These are phyloP conservation scores for Wickerhamiella azymoides DNA, from an alignment of 805 yeast species.

Conservation along the genomic window DNA sequence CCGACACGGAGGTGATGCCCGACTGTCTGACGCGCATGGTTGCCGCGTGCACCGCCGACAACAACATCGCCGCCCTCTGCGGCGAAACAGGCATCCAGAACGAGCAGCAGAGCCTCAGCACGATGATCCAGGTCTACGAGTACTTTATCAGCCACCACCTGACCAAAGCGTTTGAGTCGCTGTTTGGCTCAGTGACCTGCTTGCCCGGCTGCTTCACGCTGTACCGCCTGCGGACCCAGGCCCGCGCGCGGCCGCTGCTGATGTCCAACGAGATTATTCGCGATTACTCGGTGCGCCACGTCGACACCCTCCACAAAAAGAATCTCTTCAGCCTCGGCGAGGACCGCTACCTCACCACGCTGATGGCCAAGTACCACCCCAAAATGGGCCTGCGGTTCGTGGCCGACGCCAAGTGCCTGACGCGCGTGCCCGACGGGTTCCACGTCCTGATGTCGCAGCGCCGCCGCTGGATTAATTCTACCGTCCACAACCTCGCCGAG, in stretches of 20 bases:
- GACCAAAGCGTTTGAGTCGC: slow-evolving; percentile 48
- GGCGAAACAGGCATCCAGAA: slow-evolving; percentile 50
- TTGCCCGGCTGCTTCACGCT: slow-evolving; percentile 54
- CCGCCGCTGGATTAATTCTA: slow-evolving; percentile 56
- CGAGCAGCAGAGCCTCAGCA: slow-evolving; percentile 40
- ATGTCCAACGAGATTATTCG: slow-evolving; percentile 48
- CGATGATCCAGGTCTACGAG: slow-evolving; percentile 50
- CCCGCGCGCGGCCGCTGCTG: slow-evolving; percentile 41
- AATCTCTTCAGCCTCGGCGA: slow-evolving; percentile 49
- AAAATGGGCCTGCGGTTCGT: slow-evolving; percentile 40
- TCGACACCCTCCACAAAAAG: slow-evolving; percentile 46
- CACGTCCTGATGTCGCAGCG: slow-evolving; percentile 46
- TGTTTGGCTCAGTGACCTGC: slow-evolving; percentile 51
- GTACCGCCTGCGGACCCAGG: slow-evolving; percentile 35
- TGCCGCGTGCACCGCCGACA: slow-evolving; percentile 46
- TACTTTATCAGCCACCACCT: slow-evolving; percentile 51
- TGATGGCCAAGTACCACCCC: slow-evolving; percentile 45
- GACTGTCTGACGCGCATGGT: slow-evolving; percentile 43
- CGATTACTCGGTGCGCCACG: slow-evolving; percentile 41
- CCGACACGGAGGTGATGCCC: slow-evolving; percentile 43
- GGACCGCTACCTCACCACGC: slow-evolving; percentile 43
- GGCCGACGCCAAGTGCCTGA: slow-evolving; percentile 44
- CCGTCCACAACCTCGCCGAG: slow-evolving; percentile 49
- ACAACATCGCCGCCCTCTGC: slow-evolving; percentile 45
- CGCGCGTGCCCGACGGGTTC: slow-evolving; percentile 45